Evolutionary conservation across 1,284 basidiomycete genomes (phyloP).

Genomic region (Afroboletus lepidellus): DNA sequence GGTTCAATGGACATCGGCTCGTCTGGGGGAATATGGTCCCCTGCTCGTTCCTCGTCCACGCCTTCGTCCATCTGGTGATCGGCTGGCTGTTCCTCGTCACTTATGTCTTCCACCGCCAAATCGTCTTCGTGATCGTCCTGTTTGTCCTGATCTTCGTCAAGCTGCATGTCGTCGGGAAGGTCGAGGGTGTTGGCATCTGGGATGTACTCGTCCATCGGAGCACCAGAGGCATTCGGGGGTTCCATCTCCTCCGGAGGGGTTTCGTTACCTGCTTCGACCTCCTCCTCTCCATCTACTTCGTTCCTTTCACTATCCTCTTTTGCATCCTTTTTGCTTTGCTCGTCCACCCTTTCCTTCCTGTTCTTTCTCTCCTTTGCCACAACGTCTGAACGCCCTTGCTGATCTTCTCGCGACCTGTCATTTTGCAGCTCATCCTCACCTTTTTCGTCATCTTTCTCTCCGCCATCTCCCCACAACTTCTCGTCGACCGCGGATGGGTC

Average conservation of each 20-base stretch:
- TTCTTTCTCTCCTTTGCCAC: slow-evolving; percentile 58
- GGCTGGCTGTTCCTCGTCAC: slow-evolving; percentile 38
- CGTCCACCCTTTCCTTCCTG: slow-evolving; percentile 36
- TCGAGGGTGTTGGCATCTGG: slow-evolving; percentile 79
- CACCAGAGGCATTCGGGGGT: slow-evolving; percentile 51
- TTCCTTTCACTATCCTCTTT: slow-evolving; percentile 37
- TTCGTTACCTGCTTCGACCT: slow-evolving; percentile 29
- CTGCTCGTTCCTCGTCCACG: slow-evolving; percentile 30
- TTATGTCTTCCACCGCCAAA: slow-evolving; percentile 37
- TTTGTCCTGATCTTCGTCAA: slow-evolving; percentile 47
- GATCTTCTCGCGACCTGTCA: slow-evolving; percentile 47
- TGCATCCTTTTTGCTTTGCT: slow-evolving; percentile 32
- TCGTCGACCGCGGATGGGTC: slow-evolving; percentile 92
- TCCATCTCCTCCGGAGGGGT: slow-evolving; percentile 29
- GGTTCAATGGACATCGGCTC: slow-evolving; percentile 24
- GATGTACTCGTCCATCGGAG: slow-evolving; percentile 69
- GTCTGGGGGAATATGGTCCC: slow-evolving; percentile 15
- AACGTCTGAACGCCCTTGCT: slow-evolving; percentile 62
- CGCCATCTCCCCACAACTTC: slow-evolving; percentile 93
- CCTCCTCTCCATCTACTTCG: slow-evolving; percentile 38
- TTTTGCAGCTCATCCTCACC: slow-evolving; percentile 52
- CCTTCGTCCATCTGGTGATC: slow-evolving; percentile 44
- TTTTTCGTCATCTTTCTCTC: slow-evolving; percentile 50
- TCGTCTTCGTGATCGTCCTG: slow-evolving; percentile 35
- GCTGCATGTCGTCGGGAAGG: slow-evolving; percentile 79